Evolutionary conservation across 2,329 filamentous ascomycete species (phyloP).

Genomic region (Aspergillus clavatus): DNA sequence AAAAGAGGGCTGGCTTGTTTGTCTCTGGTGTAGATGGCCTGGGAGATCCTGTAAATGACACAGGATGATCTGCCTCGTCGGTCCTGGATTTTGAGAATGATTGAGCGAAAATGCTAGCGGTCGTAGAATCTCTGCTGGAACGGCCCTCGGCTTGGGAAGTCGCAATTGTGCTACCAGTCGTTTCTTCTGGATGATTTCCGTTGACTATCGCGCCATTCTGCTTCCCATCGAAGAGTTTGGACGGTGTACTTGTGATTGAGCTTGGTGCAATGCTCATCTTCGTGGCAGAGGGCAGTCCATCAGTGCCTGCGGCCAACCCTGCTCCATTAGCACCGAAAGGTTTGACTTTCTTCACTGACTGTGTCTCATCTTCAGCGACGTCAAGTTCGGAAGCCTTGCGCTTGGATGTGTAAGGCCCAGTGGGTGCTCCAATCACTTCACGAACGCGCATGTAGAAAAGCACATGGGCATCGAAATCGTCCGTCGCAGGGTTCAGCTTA

Average conservation of each 20-base stretch:
- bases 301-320: background rate
- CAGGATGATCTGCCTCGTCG: slow-evolving; percentile 10
- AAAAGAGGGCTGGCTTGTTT: slow-evolving; percentile 13
- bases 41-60: slow-evolving; percentile 3
- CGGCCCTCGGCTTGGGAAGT: slow-evolving; percentile 16
- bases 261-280: slow-evolving; percentile 7
- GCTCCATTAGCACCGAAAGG: slow-evolving; percentile 6
- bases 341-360: slow-evolving; percentile 22
- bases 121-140: slow-evolving; percentile 20
- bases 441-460: slow-evolving; percentile 37
- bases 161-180: slow-evolving; percentile 6
- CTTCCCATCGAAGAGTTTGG: slow-evolving; percentile 17
- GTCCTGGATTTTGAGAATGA: slow-evolving; percentile 24
- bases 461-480: slow-evolving; percentile 35
- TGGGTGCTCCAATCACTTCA: slow-evolving; percentile 33
- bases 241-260: slow-evolving; percentile 9
- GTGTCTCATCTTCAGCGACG: slow-evolving; percentile 10
- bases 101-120: slow-evolving; percentile 28
- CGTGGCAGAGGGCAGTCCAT: slow-evolving; percentile 1
- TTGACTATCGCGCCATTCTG: slow-evolving; percentile 11
- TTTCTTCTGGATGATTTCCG: slow-evolving; percentile 19
- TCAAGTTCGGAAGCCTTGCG: slow-evolving; percentile 24
- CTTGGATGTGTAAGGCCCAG: slow-evolving; percentile 23
- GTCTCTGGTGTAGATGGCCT: slow-evolving; percentile 18
- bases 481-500: slow-evolving; percentile 25